Conservation (phyloP, 2,329 filamentous ascomycete genomes). For the Coniochaeta ligniaria region DNA sequence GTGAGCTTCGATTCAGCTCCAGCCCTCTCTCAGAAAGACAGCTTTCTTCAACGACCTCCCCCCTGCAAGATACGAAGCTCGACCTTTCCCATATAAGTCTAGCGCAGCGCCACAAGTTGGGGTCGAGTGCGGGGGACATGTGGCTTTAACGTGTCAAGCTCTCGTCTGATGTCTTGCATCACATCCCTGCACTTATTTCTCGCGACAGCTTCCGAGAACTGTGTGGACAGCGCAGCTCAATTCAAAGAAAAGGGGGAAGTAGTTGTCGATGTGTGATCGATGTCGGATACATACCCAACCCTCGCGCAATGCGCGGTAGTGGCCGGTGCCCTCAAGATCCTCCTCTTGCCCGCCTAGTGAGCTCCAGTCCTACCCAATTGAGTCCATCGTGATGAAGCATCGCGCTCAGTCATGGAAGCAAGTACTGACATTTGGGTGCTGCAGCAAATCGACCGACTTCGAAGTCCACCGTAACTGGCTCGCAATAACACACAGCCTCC, state of each 20-base stretch:
- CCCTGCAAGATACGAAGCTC: background rate
- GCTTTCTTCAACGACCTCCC: background rate
- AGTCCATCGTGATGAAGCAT: background rate
- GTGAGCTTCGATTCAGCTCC: background rate
- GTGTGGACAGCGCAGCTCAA: background rate
- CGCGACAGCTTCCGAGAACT: background rate
- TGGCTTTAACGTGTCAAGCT: background rate
- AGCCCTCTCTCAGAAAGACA: background rate
- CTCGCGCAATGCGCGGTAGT: slow-evolving; percentile 81
- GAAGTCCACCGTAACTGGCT: slow-evolving; percentile 99
- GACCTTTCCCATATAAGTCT: background rate
- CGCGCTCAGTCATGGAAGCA: background rate
- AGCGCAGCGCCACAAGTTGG: background rate
- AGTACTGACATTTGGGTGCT: slow-evolving; percentile 5
- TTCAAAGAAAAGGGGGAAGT: background rate
- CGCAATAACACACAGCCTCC: slow-evolving; percentile 85
- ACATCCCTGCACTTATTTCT: background rate
- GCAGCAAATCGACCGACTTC: slow-evolving; percentile 96
- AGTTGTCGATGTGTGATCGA: slow-evolving; percentile 26
- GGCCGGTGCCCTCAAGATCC: slow-evolving; percentile 80
- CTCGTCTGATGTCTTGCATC: background rate
- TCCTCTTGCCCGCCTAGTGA: slow-evolving; percentile 92
- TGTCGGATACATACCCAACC: slow-evolving; percentile 81
- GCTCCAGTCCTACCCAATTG: slow-evolving; percentile 25
- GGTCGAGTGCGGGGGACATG: slow-evolving; percentile 1